Base-by-base conservation (phyloP, 768 basidiomycete genomes). In the Boletus subparvulus region DNA sequence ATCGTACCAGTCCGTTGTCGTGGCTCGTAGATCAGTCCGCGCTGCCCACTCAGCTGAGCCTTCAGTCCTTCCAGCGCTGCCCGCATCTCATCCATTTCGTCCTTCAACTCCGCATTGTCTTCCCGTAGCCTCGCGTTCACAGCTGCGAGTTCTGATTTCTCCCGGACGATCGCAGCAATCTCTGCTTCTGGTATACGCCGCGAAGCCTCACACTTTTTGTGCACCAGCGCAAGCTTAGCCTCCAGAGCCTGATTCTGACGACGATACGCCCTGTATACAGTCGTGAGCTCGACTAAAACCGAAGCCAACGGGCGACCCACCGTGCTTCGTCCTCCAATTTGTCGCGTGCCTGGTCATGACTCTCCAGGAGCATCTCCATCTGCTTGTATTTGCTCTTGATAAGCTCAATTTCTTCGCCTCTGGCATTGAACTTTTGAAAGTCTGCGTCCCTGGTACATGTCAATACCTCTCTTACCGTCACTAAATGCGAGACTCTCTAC, bases 41-140 rank as follows among this genome's bases (percentile, higher is more conserved):
- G 73, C 46, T 73, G 72, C 10, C 83, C 83, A 52, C 75, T 80
- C 47, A 80, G 71, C 61, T 84, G 81, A 47, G 76, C 80, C 61
- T 81, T 87, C 63, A 90, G 68, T 21, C 83, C 64, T 62, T 91
- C 88, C 12, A 91, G 77, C 79, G 87, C 89, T 24, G 83, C 86
- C 55, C 78, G 79, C 71, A 91, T 69, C 63, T 90, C 88, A 58
- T 90, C 83, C 40, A 82, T 70, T 59, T 84, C 82, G 24, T 84
- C 82, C 41, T 72, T 67, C 55, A 85, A 61, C 24, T 78, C 77
- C 3, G 69, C 68, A 57, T 91, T 92, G 59, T 87, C 81, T 21
- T 83, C 82, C 35, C 77, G 74, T 43, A 91, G 65, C 52, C 74
- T 77, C 45, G 74, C 71, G 61, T 88, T 88, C n/a, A 74, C 70